Percentiles rank a stretch among this genome's conserved stretches.
Evolutionary conservation across 139 green algal species (phyloP).

Genomic region (Chloropicon primus): DNA sequence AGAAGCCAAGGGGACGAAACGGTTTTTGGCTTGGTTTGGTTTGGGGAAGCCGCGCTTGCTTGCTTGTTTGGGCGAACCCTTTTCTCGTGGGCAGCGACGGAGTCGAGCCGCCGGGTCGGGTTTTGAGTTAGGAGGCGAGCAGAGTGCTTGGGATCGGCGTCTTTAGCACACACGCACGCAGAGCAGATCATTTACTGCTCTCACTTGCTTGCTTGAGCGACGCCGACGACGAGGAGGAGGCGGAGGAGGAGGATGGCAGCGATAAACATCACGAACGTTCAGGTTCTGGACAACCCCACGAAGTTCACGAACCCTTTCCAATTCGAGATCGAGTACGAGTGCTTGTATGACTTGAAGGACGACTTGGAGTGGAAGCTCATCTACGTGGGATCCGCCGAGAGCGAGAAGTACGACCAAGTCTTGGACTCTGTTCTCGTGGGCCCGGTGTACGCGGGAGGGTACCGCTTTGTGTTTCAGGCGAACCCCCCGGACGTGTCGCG

Average conservation of each 20-base stretch:
- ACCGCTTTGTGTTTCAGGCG: conserved; percentile 83
- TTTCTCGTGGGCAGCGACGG: too few species aligned
- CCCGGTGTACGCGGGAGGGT: conserved; percentile 71
- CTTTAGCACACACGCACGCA: too few species aligned
- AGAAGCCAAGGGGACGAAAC: too few species aligned
- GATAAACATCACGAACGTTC: conserved; percentile 67
- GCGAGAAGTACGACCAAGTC: conserved; percentile 81
- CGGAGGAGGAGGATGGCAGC: conserved; percentile 52
- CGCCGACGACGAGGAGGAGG: background rate
- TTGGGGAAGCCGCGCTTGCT: too few species aligned
- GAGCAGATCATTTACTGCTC: too few species aligned
- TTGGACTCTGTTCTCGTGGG: conserved; percentile 86
- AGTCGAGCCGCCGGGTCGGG: too few species aligned
- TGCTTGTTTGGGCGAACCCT: too few species aligned
- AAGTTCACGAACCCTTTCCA: conserved; percentile 64
- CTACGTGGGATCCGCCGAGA: conserved; percentile 90
- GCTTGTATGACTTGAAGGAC: conserved; percentile 50
- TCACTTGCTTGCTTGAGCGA: too few species aligned
- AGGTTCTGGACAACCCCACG: conserved; percentile 69
- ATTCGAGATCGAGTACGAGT: conserved; percentile 95
- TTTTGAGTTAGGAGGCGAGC: too few species aligned
- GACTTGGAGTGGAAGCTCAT: conserved; percentile 92
- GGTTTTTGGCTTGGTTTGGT: too few species aligned
- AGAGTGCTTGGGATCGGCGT: too few species aligned
- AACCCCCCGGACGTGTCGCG: conserved; percentile 54